Evolutionary conservation across 768 basidiomycete species (phyloP), one percentile per base, ranked within the genome.

Genomic region (Termitomyces sp.): DNA sequence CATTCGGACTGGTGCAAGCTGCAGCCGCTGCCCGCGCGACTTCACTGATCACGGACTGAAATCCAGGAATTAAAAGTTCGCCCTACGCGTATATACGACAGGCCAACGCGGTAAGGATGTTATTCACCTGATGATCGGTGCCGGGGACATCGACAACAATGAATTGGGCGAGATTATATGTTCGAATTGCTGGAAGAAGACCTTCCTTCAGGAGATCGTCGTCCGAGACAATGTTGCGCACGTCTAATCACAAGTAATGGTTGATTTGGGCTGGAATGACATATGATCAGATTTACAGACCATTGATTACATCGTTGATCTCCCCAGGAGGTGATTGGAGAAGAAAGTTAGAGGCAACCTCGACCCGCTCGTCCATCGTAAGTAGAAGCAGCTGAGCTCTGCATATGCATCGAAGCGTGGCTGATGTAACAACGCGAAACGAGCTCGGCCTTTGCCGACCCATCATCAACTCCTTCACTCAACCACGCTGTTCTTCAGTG

Each of bases 271-370:
- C 18, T 27, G 24, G 10, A 24, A 22, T 24, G 13, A 53, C 39
- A 47, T 42, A 56, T 60, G 57, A 61, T 48, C 57, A 44, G 40
- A 46, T 62, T 56, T 49, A 46, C 73, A 61, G 59, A 92, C 93
- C 94, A 66, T 92, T 92, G 54, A 98, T 78, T 18, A 97, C 95
- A 75, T 98, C 95, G 72, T 96, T 97, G 63, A 98, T 94, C 77
- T 98, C 91, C 45, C 95, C 95, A 0, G 95, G 95, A 26, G 95
- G 95, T 1, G 93, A 87, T 69, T 97, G 95, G 0, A 92, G 79
- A 32, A 98, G 77, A 66, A 97, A 91, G 33, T 79, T 79, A 26
- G 90, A 86, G 24, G 89, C 95, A 8, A 82, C 81, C 66, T 84
- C 76, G 46, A 92, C 84, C 30, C 87, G 84, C 67, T 88, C 85